phyloP scores from a whole-genome alignment of 2,329 filamentous ascomycete genomes.

The Chaetomiaceae sp. region DNA sequence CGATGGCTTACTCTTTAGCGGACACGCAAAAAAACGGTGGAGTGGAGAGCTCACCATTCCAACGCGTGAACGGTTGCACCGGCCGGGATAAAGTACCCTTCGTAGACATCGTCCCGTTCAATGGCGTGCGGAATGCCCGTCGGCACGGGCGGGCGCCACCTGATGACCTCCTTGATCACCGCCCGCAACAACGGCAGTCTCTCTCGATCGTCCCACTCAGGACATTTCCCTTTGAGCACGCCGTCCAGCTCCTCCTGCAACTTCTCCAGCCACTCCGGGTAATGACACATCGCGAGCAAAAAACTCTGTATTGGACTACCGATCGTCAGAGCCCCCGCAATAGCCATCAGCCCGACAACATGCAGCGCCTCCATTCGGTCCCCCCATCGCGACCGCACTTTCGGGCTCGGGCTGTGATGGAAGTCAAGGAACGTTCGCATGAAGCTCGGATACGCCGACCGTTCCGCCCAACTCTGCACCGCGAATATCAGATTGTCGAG shows the following conservation, averaged over 20 bases:
- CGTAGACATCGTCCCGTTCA: conserved; percentile 47
- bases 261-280: conserved; percentile 29
- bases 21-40: no score
- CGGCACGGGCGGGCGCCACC: conserved; percentile 52
- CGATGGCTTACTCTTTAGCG: neutral
- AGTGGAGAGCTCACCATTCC: conserved; percentile 49
- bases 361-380: conserved; percentile 38
- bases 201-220: conserved; percentile 43
- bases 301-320: conserved; percentile 42
- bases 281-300: conserved; percentile 34
- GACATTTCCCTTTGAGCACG: conserved; percentile 39
- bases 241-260: conserved; percentile 46
- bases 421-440: conserved; percentile 37
- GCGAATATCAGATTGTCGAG: conserved; percentile 36
- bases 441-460: conserved; percentile 37
- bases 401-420: conserved; percentile 24
- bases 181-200: conserved; percentile 43
- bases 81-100: conserved; percentile 48
- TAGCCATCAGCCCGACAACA: conserved; percentile 45
- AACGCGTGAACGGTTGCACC: conserved; percentile 49
- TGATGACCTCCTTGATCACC: conserved; percentile 46
- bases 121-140: conserved; percentile 50
- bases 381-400: conserved; percentile 28
- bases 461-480: conserved; percentile 30
- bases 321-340: conserved; percentile 42